Conservation (phyloP, 345 rosid genomes). For the Excoecaria cochinchinensis region DNA sequence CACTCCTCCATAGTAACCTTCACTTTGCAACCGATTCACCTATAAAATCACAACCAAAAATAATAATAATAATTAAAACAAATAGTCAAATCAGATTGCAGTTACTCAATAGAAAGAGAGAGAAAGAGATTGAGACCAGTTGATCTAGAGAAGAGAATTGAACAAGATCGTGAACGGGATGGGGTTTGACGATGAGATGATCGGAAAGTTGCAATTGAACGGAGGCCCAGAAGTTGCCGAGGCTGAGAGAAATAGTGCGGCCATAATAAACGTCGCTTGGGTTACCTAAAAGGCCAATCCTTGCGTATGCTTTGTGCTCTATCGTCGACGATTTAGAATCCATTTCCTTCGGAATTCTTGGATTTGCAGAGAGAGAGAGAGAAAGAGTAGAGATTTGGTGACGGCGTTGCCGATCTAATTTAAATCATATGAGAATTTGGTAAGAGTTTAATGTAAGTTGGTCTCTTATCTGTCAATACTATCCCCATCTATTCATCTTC, state of each 20-base stretch:
- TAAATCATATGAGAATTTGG: too few species aligned
- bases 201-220: conserved; percentile 56
- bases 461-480: too few species aligned
- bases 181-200: conserved; percentile 64
- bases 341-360: neutral
- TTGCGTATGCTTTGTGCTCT: conserved; percentile 20
- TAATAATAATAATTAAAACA: neutral
- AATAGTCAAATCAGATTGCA: neutral
- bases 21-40: conserved; percentile 69
- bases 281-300: conserved; percentile 23
- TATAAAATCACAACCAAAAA: conserved; percentile 11
- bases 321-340: neutral
- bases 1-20: conserved; percentile 95
- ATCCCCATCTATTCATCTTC: too few species aligned
- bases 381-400: too few species aligned
- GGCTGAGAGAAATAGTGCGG: conserved; percentile 21
- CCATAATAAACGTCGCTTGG: conserved; percentile 31
- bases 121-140: conserved; percentile 38
- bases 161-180: conserved; percentile 76
- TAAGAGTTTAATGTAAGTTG: too few species aligned
- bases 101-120: neutral
- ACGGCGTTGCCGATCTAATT: too few species aligned
- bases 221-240: conserved; percentile 28
- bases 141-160: conserved; percentile 64
- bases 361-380: too few species aligned